These are phyloP conservation scores for Gastrolobium bilobum DNA, from an alignment of 306 rosid genomes.

Conservation along the genomic window DNA sequence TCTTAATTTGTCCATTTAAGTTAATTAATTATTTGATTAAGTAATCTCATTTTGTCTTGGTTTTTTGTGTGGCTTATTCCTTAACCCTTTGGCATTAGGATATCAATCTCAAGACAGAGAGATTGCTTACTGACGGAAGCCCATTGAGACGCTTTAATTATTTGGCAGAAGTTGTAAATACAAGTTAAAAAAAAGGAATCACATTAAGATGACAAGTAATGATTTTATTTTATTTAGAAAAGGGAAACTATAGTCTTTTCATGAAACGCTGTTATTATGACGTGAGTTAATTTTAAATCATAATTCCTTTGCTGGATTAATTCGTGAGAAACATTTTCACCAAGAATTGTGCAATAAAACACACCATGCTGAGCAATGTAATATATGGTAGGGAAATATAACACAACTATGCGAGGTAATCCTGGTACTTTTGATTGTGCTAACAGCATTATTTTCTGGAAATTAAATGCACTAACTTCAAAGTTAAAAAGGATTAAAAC, in stretches of 20 bases:
- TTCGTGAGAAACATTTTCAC: too few relatives aligned
- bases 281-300: too few relatives aligned
- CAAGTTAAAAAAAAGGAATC: not conserved
- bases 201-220: not conserved
- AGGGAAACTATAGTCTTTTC: too few relatives aligned
- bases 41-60: not conserved
- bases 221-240: not conserved
- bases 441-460: not conserved
- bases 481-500: slow-evolving; percentile 46
- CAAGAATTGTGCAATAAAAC: too few relatives aligned
- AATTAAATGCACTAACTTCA: not conserved
- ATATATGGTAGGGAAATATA: too few relatives aligned
- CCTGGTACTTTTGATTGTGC: not conserved
- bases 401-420: too few relatives aligned
- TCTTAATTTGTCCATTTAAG: not conserved
- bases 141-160: not conserved
- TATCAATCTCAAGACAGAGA: not conserved
- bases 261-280: too few relatives aligned
- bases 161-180: not conserved
- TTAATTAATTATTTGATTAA: not conserved
- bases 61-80: not conserved
- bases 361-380: too few relatives aligned
- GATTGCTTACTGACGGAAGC: not conserved
- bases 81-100: not conserved
- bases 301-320: too few relatives aligned